phyloP scores from a whole-genome alignment of 2,329 filamentous ascomycete genomes.

The Curvularia sp. region DNA sequence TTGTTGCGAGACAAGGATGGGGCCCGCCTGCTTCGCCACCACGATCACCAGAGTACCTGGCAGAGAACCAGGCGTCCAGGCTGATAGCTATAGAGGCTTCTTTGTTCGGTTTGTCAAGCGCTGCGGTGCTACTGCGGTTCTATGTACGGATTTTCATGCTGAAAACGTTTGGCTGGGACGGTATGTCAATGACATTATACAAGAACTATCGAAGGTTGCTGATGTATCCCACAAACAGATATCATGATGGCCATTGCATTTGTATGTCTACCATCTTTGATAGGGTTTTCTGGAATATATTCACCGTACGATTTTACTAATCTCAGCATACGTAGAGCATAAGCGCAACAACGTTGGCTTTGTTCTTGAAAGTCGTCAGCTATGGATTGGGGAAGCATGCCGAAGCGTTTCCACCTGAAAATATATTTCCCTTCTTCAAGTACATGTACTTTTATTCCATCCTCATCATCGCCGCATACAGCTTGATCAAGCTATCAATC shows the following conservation, averaged over 20 bases:
- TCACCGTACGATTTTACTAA: neutral
- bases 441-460: constrained; percentile 56
- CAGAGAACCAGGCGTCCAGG: constrained; percentile 46
- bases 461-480: constrained; percentile 55
- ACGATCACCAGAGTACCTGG: constrained; percentile 41
- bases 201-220: constrained; percentile 5
- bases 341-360: constrained; percentile 22
- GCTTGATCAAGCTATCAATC: constrained; percentile 58
- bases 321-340: constrained; percentile 12
- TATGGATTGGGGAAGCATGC: constrained; percentile 58
- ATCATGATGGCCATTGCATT: constrained; percentile 48
- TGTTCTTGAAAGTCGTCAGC: constrained; percentile 31
- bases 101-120: constrained; percentile 46
- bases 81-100: constrained; percentile 52
- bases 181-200: constrained; percentile 11
- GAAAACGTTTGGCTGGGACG: constrained; percentile 33
- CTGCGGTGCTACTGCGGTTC: constrained; percentile 25
- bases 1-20: constrained; percentile 18
- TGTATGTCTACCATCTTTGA: constrained; percentile 15
- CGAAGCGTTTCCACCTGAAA: constrained; percentile 35
- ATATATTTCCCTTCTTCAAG: constrained; percentile 48
- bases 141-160: constrained; percentile 32
- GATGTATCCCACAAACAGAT: constrained; percentile 27
- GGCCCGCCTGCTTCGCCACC: constrained; percentile 15
- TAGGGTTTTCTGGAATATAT: neutral